Conservation (phyloP, 305 asterid species). For the Solanum hybrid region DNA sequence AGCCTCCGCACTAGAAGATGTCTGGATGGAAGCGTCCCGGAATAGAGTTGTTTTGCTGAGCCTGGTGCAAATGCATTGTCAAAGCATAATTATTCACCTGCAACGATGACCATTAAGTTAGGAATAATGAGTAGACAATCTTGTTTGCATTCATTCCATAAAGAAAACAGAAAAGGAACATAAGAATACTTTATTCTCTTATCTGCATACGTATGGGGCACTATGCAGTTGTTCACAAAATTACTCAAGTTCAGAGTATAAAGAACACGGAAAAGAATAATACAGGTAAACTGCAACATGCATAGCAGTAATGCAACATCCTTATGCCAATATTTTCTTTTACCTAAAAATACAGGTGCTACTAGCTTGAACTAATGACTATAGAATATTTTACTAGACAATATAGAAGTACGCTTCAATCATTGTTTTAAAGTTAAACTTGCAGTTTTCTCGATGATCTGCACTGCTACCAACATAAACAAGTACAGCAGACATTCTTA, state of each 20-base stretch:
- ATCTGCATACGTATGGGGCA: neutral
- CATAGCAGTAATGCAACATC: neutral
- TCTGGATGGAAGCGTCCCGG: slow-evolving; percentile 74
- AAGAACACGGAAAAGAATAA: neutral
- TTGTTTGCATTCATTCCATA: neutral
- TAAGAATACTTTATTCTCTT: neutral
- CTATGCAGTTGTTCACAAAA: neutral
- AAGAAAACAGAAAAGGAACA: neutral
- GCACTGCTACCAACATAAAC: neutral
- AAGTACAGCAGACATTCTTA: neutral
- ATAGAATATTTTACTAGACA: neutral
- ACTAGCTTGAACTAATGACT: neutral
- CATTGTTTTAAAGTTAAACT: neutral
- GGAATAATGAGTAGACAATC: neutral
- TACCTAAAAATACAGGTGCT: neutral
- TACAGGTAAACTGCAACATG: neutral
- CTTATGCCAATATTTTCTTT: neutral
- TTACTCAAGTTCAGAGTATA: neutral
- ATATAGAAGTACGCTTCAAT: neutral
- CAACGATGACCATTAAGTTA: neutral
- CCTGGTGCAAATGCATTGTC: slow-evolving; percentile 62
- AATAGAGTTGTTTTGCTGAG: slow-evolving; percentile 51
- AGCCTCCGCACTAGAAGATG: slow-evolving; percentile 30
- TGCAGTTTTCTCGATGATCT: neutral
- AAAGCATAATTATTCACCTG: slow-evolving; percentile 83